Evolutionary conservation across 2,329 filamentous ascomycete genomes (phyloP), one percentile per base, ranked within the genome.

Genomic region (Microcera coccophila): DNA sequence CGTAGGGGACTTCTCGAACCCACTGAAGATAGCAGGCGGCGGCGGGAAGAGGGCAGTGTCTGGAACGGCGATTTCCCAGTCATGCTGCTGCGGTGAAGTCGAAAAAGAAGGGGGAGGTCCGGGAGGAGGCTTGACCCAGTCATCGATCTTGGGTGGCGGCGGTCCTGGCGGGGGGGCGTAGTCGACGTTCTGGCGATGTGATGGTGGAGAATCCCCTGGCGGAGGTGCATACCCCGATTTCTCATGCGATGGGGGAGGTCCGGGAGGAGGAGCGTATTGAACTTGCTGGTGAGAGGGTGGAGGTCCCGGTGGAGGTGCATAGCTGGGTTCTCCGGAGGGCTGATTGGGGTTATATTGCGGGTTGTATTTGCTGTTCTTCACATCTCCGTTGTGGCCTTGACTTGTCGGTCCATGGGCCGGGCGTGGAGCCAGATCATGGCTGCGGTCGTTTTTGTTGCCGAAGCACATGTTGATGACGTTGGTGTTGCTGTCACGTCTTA

Each of bases 41-140:
- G 85, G 85, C 1, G 85, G 85, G 33, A 90, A 78, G 9, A 86
- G 73, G 1, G 84, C 73, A 2, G 80, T 88, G 62, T 90, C 85
- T 0, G 85, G 84, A 2, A 89, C 83, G 3, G 82, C 77, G 5
- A 75, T 59, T 52, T 82, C 73, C 86, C 86, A 90, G 64, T 86
- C 80, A 60, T 89, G 84, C 53, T 80, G 62, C 4, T 52, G 47
- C 36, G 57, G 11, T 54, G 26, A 53, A 45, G 35, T 44, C 45
- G 15, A 51, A 7, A n/a, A 43, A 5, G 63, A 61, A 18, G 66
- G 58, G 4, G 59, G 57, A 15, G 64, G 65, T 1, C 66, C 66
- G 1, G 65, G 53, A 2, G 70, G 70, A 20, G 70, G 66, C 8
- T 58, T 59, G 16, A 60, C 65, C 53, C 55, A 59, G 28, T 58